A percentile compares a stretch with the other conserved stretches of the same genome.
These are phyloP conservation scores for Euphorbia tirucalli DNA, from an alignment of 345 rosid genomes.

Conservation along the genomic window DNA sequence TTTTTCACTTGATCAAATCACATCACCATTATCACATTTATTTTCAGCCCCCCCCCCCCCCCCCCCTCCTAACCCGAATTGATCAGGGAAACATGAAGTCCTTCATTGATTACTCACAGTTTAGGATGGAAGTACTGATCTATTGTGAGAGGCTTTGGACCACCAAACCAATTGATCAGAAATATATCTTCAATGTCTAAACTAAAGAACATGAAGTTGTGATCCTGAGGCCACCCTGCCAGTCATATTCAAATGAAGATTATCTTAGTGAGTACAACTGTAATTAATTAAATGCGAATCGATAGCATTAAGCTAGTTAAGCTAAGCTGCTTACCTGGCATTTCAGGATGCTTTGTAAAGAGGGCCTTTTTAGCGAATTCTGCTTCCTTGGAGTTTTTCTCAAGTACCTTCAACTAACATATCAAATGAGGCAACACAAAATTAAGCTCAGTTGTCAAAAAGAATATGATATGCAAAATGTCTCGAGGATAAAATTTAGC, in stretches of 20 bases:
- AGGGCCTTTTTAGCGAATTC: constrained; percentile 52
- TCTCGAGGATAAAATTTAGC: too few species aligned
- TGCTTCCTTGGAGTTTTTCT: constrained; percentile 53
- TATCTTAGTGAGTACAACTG: too few species aligned
- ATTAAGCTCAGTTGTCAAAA: too few species aligned
- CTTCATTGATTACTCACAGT: constrained; percentile 43
- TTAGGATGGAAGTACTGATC: constrained; percentile 67
- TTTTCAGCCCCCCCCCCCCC: too few species aligned
- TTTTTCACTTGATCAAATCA: too few species aligned
- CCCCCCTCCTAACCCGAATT: too few species aligned
- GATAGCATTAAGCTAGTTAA: not conserved
- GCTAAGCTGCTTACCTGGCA: constrained; percentile 51
- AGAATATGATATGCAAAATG: too few species aligned
- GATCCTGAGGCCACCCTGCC: constrained; percentile 83
- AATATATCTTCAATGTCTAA: constrained; percentile 68
- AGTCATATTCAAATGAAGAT: not conserved
- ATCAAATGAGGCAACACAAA: constrained; percentile 3
- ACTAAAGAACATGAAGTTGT: constrained; percentile 68
- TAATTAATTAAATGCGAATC: too few species aligned
- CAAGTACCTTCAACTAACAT: constrained; percentile 51
- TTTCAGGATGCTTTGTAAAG: constrained; percentile 86
- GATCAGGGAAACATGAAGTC: too few species aligned
- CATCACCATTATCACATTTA: too few species aligned
- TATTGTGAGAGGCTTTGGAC: constrained; percentile 73
- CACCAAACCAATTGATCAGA: constrained; percentile 90